phyloP scores from a whole-genome alignment of 2,329 filamentous ascomycete genomes.

The Canariomyces notabilis region DNA sequence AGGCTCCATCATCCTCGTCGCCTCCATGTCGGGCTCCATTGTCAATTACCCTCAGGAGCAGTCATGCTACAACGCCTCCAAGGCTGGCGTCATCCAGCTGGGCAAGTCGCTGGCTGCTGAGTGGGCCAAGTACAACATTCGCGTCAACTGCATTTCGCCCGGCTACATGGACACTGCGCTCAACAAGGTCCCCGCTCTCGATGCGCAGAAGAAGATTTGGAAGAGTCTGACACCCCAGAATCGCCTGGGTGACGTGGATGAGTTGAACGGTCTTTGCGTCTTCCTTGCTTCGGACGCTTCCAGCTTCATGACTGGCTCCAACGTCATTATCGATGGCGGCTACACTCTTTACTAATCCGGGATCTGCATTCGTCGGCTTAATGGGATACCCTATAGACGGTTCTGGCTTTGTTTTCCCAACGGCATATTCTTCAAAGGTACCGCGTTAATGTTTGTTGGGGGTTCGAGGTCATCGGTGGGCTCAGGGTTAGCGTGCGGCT shows the following conservation, averaged over 20 bases:
- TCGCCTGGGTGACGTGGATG: slow-evolving; percentile 66
- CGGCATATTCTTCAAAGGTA: not conserved
- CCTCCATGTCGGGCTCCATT: slow-evolving; percentile 76
- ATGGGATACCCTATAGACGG: slow-evolving; percentile 18
- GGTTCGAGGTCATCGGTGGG: no score
- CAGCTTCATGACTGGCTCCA: slow-evolving; percentile 71
- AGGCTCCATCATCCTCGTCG: slow-evolving; percentile 70
- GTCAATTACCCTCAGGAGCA: slow-evolving; percentile 86
- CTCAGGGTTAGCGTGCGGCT: not conserved
- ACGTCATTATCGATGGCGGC: slow-evolving; percentile 66
- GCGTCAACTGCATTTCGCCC: slow-evolving; percentile 79
- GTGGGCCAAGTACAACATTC: slow-evolving; percentile 76
- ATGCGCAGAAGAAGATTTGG: slow-evolving; percentile 81
- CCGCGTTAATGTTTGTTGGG: not conserved
- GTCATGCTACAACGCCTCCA: slow-evolving; percentile 77
- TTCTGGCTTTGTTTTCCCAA: slow-evolving; percentile 5
- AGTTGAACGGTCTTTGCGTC: slow-evolving; percentile 72
- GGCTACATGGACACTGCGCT: slow-evolving; percentile 84
- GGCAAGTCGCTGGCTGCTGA: slow-evolving; percentile 77
- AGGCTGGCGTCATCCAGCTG: slow-evolving; percentile 73
- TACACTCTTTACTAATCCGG: slow-evolving; percentile 55
- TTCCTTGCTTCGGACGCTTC: slow-evolving; percentile 70
- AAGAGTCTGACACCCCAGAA: slow-evolving; percentile 67
- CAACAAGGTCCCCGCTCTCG: slow-evolving; percentile 71
- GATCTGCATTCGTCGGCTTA: slow-evolving; percentile 3